A percentile compares a stretch with the other conserved stretches of the same genome.
Conservation (phyloP, 257 asterid genomes). For the Nicotiana otophora region DNA sequence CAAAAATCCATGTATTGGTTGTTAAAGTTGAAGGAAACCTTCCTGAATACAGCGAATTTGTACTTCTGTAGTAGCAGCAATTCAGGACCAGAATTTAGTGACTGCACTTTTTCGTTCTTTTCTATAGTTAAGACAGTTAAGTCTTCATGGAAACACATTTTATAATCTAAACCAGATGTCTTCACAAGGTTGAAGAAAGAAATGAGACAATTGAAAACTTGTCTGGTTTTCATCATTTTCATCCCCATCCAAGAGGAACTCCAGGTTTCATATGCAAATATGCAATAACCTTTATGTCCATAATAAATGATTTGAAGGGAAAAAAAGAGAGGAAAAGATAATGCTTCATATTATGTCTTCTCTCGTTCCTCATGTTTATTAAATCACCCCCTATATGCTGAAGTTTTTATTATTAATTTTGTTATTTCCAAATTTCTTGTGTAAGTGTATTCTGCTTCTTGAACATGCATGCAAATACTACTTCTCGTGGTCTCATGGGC, state of each 20-base stretch:
- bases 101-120: too few species aligned
- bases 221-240: not conserved
- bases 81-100: not conserved
- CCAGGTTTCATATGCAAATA: not conserved
- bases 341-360: too few species aligned
- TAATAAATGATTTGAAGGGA: too few species aligned
- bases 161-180: not conserved
- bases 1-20: too few species aligned
- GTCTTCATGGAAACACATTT: not conserved
- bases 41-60: not conserved
- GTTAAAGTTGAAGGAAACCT: not conserved
- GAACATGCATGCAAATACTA: too few species aligned
- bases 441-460: too few species aligned
- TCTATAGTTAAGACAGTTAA: not conserved
- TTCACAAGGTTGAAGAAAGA: not conserved
- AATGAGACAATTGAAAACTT: not conserved
- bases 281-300: too few species aligned
- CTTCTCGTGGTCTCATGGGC: too few species aligned
- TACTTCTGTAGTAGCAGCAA: not conserved
- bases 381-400: not conserved
- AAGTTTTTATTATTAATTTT: too few species aligned
- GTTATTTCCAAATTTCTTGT: too few species aligned
- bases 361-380: too few species aligned
- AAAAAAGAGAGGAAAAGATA: too few species aligned
- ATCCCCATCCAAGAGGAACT: not conserved